Evolutionary conservation across 106 monocot genomes (phyloP), one percentile per base, ranked within the genome.

Genomic region (Platanthera zijinensis): DNA sequence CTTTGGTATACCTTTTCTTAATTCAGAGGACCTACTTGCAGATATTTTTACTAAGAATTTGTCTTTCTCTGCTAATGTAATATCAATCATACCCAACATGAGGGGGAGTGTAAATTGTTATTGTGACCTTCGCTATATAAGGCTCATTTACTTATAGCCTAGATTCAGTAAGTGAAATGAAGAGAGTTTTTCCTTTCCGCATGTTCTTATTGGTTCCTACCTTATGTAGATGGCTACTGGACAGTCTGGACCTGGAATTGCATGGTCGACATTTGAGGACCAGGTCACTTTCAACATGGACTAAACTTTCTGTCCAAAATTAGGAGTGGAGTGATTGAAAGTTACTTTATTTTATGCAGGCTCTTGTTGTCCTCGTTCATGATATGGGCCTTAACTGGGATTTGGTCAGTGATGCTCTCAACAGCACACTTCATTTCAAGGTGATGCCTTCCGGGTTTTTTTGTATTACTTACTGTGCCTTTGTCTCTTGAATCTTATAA

Each of bases 331-430:
- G 12, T 30, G 66, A 11, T 32, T 66, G 10, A 68, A 69, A 69
- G 22, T 57, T 79, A 13, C 73, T 51, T 59, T 25, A 51, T 77
- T 30, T 75, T 51, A 62, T 71, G 49, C 83, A 99, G 99, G 92
- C 92, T 19, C 99, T 99, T 81, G 92, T 99, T 79, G 94, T 94
- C 81, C 89, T 99, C 86, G 99, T 99, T 84, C 99, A 99, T 83
- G 99, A 99, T 84, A 82, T 99, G 99, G 99, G 99, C 71, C 85
- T 92, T 76, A 99, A 99, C 81, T 99, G 99, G 99, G 99, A 95
- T 84, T 84, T 99, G 32, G 80, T 99, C 45, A 99, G 99, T 77
- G 99, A 99, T 84, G 92, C 92, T 69, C 88, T 99, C 79, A 99
- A 99, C 67, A 92, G 80, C 83, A 89, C 90, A 39, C 82, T 94